phyloP scores from a whole-genome alignment of 1,284 basidiomycete species.

The Heimioporus punctisporus region DNA sequence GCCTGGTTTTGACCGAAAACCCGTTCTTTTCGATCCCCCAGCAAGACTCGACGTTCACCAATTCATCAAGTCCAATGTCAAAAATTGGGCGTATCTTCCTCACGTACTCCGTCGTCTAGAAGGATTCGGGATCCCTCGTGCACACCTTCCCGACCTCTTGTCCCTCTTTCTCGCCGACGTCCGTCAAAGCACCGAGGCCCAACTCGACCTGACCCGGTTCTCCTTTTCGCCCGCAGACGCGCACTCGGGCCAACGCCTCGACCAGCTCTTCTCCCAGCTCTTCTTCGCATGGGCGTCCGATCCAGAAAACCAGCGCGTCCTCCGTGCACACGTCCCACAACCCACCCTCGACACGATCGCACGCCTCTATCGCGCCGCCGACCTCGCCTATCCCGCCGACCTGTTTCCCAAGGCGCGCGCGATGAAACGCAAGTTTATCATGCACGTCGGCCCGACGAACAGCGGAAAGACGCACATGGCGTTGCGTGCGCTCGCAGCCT shows the following conservation, averaged over 20 bases:
- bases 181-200: slow-evolving; percentile 16
- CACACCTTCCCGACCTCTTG: slow-evolving; percentile 32
- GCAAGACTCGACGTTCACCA: slow-evolving; percentile 17
- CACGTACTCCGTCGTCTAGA: slow-evolving; percentile 33
- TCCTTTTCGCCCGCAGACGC: slow-evolving; percentile 14
- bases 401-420: slow-evolving; percentile 36
- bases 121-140: slow-evolving; percentile 38
- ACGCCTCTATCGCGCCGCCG: slow-evolving; percentile 33
- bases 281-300: slow-evolving; percentile 44
- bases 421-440: slow-evolving; percentile 78
- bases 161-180: slow-evolving; percentile 32
- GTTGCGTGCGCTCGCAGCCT: slow-evolving; percentile 83
- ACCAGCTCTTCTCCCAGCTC: slow-evolving; percentile 38
- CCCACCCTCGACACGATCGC: slow-evolving; percentile 34
- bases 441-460: slow-evolving; percentile 98
- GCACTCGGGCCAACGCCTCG: slow-evolving; percentile 20
- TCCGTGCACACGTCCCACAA: slow-evolving; percentile 21
- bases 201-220: slow-evolving; percentile 24
- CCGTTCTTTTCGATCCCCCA: too few relatives aligned
- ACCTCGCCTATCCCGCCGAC: slow-evolving; percentile 39
- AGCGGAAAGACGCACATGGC: slow-evolving; percentile 97
- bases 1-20: too few relatives aligned
- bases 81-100: slow-evolving; percentile 30
- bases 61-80: slow-evolving; percentile 21
- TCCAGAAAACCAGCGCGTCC: slow-evolving; percentile 21